Evolutionary conservation across 371 early-diverging fungal species (phyloP).

Genomic region (Actinomortierella ambigua): DNA sequence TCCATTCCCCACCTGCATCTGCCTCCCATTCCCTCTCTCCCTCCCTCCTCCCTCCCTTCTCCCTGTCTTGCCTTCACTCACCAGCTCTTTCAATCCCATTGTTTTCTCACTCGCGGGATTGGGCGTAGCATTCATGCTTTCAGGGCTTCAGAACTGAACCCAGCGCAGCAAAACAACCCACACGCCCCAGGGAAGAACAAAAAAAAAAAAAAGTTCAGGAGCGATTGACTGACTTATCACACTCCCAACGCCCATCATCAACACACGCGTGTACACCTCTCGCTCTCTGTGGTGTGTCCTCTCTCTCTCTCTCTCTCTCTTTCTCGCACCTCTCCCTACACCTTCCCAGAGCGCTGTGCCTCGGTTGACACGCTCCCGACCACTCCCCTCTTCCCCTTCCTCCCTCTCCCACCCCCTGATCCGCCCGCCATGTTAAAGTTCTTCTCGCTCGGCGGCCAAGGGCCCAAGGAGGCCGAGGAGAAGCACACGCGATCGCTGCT

Average conservation of each 20-base stretch:
- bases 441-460: conserved; percentile 26
- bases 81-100: too few relatives aligned
- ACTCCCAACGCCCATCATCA: neutral
- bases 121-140: too few relatives aligned
- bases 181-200: too few relatives aligned
- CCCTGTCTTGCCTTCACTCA: neutral
- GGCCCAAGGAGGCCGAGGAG: conserved; percentile 37
- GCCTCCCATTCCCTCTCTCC: conserved; percentile 1
- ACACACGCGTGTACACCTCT: neutral
- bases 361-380: too few relatives aligned
- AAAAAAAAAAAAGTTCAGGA: too few relatives aligned
- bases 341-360: neutral
- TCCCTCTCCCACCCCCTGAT: neutral
- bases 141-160: too few relatives aligned
- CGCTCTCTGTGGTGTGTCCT: too few relatives aligned
- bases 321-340: neutral
- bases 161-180: too few relatives aligned
- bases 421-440: conserved; percentile 30
- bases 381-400: too few relatives aligned
- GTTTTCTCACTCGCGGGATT: too few relatives aligned
- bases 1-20: too few relatives aligned
- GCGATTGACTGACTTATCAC: too few relatives aligned
- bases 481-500: conserved; percentile 42
- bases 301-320: neutral
- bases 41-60: neutral